Percentiles rank a stretch among this genome's conserved stretches.
These are phyloP conservation scores for Pseudogymnoascus sp. DNA, from an alignment of 2,329 filamentous ascomycete genomes.

Conservation along the genomic window DNA sequence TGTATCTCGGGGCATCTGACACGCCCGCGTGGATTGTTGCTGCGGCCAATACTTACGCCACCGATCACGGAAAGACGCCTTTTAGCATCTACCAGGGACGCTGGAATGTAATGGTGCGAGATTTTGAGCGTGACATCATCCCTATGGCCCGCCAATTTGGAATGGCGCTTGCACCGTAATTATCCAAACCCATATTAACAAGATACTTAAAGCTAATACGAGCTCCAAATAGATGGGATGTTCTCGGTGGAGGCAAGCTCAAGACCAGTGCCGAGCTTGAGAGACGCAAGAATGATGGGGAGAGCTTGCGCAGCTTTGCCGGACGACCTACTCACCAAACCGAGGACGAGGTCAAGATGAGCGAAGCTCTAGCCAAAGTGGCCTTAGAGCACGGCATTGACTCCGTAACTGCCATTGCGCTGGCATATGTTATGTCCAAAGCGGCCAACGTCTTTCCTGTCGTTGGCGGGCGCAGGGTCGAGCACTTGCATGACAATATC, in stretches of 20 bases:
- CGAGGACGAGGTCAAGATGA: conserved; percentile 45
- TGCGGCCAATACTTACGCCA: conserved; percentile 62
- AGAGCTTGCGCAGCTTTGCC: conserved; percentile 23
- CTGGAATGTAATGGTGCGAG: conserved; percentile 56
- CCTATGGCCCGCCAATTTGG: conserved; percentile 51
- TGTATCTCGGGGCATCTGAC: conserved; percentile 62
- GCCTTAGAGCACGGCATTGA: conserved; percentile 46
- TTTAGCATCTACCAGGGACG: conserved; percentile 64
- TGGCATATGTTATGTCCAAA: conserved; percentile 70
- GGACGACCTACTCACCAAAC: conserved; percentile 30
- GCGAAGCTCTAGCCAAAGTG: conserved; percentile 39
- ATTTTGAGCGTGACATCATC: conserved; percentile 59
- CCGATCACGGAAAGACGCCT: conserved; percentile 59
- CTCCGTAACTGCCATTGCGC: conserved; percentile 54
- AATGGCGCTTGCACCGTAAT: conserved; percentile 45
- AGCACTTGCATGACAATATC: conserved; percentile 65
- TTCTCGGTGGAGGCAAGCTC: conserved; percentile 43
- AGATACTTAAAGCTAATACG: not conserved
- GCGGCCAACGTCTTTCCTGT: conserved; percentile 67
- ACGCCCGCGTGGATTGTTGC: conserved; percentile 63
- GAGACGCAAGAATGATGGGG: conserved; percentile 29
- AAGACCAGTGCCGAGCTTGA: conserved; percentile 26
- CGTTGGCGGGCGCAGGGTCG: conserved; percentile 60
- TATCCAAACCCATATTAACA: not conserved
- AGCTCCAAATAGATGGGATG: conserved; percentile 37